Percentiles rank a stretch among this genome's conserved stretches.
Conservation (phyloP, 139 green algal species). For the Picochlorum sp. region DNA sequence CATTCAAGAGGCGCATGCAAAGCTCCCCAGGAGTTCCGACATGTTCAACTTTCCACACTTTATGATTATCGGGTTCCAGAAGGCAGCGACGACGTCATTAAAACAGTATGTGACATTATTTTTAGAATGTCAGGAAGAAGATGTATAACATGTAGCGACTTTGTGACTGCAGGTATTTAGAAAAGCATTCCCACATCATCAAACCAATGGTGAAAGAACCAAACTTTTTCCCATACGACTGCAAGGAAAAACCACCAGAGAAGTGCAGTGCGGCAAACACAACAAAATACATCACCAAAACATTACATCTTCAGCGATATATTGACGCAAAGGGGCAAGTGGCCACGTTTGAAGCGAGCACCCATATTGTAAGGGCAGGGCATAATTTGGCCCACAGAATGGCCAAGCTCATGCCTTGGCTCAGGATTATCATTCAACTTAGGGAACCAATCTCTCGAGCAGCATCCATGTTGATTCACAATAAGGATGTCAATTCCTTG, state of each 20-base stretch:
- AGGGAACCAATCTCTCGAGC: slow-evolving; percentile 22
- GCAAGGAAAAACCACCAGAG: slow-evolving; percentile 11
- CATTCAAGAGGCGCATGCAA: background rate
- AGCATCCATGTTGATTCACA: slow-evolving; percentile 27
- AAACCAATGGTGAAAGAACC: slow-evolving; percentile 8
- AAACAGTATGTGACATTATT: background rate
- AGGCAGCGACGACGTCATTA: slow-evolving; percentile 8
- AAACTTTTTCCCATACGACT: slow-evolving; percentile 11
- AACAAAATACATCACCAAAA: slow-evolving; percentile 2
- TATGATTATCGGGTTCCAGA: slow-evolving; percentile 11
- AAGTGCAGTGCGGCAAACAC: background rate
- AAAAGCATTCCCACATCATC: background rate
- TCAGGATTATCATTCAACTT: slow-evolving; percentile 19
- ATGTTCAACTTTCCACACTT: slow-evolving; percentile 13
- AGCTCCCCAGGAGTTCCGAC: background rate
- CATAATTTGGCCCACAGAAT: slow-evolving; percentile 10
- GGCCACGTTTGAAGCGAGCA: slow-evolving; percentile 12
- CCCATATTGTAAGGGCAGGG: slow-evolving; percentile 12
- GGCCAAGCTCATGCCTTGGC: slow-evolving; percentile 16
- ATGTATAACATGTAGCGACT: too few relatives aligned
- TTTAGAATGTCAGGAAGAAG: too few relatives aligned
- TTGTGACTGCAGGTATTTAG: background rate
- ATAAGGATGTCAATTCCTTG: slow-evolving; percentile 5
- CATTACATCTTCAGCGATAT: background rate
- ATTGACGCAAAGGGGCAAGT: background rate